Evolutionary conservation across 352 stramenopile species (phyloP).

Genomic region (Phytophthora pinifolia): DNA sequence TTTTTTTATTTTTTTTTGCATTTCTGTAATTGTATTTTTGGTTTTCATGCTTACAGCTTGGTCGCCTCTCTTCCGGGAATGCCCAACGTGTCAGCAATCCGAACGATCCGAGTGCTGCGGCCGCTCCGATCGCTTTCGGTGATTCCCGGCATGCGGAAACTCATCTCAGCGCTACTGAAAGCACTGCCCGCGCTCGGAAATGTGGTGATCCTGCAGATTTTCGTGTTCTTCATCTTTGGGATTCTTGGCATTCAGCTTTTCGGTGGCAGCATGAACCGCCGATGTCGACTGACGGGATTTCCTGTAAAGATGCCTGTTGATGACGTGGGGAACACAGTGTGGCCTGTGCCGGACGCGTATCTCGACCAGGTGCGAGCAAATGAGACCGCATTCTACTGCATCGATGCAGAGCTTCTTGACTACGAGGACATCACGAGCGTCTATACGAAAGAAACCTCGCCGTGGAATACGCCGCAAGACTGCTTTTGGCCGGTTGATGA

Average conservation of each 20-base stretch:
- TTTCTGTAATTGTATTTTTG: not conserved
- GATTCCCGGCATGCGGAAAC: conserved; percentile 74
- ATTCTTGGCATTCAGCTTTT: conserved; percentile 92
- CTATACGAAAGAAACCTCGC: conserved; percentile 70
- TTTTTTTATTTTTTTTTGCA: no score
- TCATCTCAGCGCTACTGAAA: conserved; percentile 87
- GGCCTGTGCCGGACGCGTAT: conserved; percentile 56
- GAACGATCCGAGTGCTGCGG: conserved; percentile 88
- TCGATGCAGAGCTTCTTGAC: conserved; percentile 39
- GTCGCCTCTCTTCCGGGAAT: conserved; percentile 57
- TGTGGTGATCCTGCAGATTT: conserved; percentile 89
- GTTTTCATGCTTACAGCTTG: conserved; percentile 33
- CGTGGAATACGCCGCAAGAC: conserved; percentile 62
- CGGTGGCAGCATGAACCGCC: conserved; percentile 71
- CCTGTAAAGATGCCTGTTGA: conserved; percentile 57
- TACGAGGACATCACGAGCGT: conserved; percentile 42
- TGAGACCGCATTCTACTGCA: conserved; percentile 39
- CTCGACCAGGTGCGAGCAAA: conserved; percentile 42
- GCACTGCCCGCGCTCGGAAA: conserved; percentile 86
- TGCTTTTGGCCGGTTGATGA: conserved; percentile 94
- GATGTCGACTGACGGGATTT: conserved; percentile 79
- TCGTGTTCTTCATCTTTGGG: conserved; percentile 91
- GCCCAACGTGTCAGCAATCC: conserved; percentile 79
- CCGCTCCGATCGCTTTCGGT: conserved; percentile 88
- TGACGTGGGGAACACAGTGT: conserved; percentile 35